Base-by-base conservation (phyloP, 2,329 filamentous ascomycete genomes). In the Neodidymelliopsis sp. region DNA sequence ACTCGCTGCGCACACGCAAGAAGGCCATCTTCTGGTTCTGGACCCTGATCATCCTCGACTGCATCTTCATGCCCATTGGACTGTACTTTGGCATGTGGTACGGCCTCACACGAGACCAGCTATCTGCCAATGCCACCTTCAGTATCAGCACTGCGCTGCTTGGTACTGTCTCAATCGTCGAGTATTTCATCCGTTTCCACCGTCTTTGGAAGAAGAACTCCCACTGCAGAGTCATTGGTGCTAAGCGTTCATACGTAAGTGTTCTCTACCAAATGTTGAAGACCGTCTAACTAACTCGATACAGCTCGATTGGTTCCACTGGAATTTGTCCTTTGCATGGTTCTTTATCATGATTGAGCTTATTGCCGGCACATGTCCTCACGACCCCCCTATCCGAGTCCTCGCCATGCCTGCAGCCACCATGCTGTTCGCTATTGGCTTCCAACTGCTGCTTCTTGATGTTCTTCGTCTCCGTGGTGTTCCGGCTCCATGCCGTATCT, bases 1-100 rank as follows among this genome's bases (percentile, higher is more conserved):
- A 85, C 70, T 79, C 78, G 16, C 66, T 85, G 30, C 76, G 75
- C 37, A 70, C 76, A 7, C 73, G 83, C 33, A 83, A 83, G 62
- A 79, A 77, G 68, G 74, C 77, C 24, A 84, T 86, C 53, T 71
- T 77, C 27, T 70, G 82, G 53, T 86, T 86, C 71, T 86, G 83
- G 83, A 72, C 73, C 0, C 65, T 86, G 29, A 83, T 85, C 46
- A 63, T 85, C 16, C 60, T 85, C 49, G 84, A 86, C 69, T 82
- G 79, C 39, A 73, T 84, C 50, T 78, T 74, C 47, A 81, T 84
- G 69, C 84, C 84, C 13, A 75, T 86, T 49, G 78, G 75, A 3
- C 74, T 86, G 2, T 86, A 86, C 70, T 86, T 82, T 73, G 75
- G 79, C 37, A 73, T 86, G 27, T 84, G 81, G 80, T 85, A 85